Evolutionary conservation across 2,329 filamentous ascomycete species (phyloP).

Genomic region (Mariannaea sp.): DNA sequence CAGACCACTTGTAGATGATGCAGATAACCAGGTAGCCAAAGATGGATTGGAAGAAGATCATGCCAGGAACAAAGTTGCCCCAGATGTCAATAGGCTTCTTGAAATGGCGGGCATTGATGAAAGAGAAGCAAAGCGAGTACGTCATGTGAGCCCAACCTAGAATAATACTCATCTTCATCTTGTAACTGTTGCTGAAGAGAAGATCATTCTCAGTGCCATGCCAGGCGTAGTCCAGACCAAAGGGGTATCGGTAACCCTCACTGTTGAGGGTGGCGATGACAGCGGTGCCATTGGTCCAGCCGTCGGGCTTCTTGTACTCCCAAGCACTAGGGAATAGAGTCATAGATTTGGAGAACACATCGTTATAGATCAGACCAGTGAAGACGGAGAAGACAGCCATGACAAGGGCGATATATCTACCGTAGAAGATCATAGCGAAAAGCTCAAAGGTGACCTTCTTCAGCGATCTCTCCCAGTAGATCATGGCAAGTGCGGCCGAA

Average conservation of each 20-base stretch:
- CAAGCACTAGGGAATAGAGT: conserved; percentile 89
- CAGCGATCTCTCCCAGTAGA: conserved; percentile 91
- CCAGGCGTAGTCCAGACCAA: conserved; percentile 96
- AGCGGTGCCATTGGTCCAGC: conserved; percentile 67
- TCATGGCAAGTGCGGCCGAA: conserved; percentile 83
- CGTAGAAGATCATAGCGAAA: conserved; percentile 98
- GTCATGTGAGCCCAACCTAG: conserved; percentile 99
- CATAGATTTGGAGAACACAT: conserved; percentile 92
- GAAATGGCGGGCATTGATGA: conserved; percentile 93
- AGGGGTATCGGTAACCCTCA: conserved; percentile 84
- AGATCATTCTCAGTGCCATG: conserved; percentile 94
- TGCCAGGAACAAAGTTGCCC: conserved; percentile 95
- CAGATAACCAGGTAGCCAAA: conserved; percentile 95
- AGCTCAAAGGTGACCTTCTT: conserved; percentile 93
- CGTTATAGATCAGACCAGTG: conserved; percentile 97
- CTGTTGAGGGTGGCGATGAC: conserved; percentile 70
- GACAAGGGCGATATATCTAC: conserved; percentile 96
- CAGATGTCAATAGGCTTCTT: conserved; percentile 94
- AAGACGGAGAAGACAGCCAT: conserved; percentile 98
- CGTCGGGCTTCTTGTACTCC: conserved; percentile 72
- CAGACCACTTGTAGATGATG: conserved; percentile 96
- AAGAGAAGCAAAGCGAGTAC: conserved; percentile 91
- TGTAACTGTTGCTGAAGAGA: conserved; percentile 96
- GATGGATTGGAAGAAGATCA: conserved; percentile 99
- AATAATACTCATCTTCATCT: conserved; percentile 99